Base-by-base conservation (phyloP, 2,329 filamentous ascomycete species). In the Penicillium sp. region DNA sequence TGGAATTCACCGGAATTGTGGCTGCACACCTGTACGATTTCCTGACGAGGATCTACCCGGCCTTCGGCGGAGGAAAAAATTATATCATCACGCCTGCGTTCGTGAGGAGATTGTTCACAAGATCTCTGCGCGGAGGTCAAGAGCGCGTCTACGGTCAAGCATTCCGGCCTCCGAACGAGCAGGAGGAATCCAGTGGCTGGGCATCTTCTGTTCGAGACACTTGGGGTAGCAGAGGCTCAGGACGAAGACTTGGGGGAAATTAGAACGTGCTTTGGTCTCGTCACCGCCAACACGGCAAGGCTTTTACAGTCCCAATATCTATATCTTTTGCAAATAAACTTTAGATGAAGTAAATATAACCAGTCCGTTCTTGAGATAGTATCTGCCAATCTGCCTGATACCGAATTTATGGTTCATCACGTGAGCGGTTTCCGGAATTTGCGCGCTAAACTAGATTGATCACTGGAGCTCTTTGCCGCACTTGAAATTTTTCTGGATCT, bases 1-100 rank as follows among this genome's bases (percentile, higher is more conserved):
- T 88, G 4, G 88, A 96, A 72, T 76, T 87, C 5, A 91, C 87
- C 38, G 95, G 95, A n/a, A 83, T 99, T 11, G 67, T 96, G 48
- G 91, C 93, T 13, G 93, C 93, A 5, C 95, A 99, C 75, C 72
- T 95, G 21, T 96, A 92, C 78, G 91, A 98, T 75, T 99, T 98
- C 73, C 77, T 97, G 54, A 92, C 91, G 2, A 86, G 91, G 53
- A 84, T 97, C 47, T 98, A 93, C 83, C 95, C 95, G 5, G 88
- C 91, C 59, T 95, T 95, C 73, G 94, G 93, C 35, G 91, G 91
- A 60, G 95, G 95, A 0, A 83, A 82, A 56, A 96, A 93, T 72
- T 84, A 90, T 53, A 83, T 97, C 41, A 82, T 84, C 15, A 95
- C 93, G 0, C 95, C 95, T 2, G 75, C 76, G 6, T 88, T 93